These are phyloP conservation scores for Gonapodya prolifera DNA, from an alignment of 192 early-diverging fungal genomes.

Conservation along the genomic window DNA sequence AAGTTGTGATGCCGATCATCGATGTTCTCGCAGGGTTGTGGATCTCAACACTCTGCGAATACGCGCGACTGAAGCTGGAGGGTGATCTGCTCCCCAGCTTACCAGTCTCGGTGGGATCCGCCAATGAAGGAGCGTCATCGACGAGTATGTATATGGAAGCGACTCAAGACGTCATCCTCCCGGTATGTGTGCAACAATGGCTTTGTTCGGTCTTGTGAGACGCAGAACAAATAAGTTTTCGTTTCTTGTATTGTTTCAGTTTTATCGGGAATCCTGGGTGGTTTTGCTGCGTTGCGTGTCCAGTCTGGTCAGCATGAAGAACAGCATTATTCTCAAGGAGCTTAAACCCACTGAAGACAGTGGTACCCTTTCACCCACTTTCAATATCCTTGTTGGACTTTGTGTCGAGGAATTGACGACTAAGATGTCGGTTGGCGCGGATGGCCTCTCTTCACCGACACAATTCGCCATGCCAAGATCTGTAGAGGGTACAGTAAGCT, in stretches of 20 bases:
- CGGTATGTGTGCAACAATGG: slow-evolving; percentile 24
- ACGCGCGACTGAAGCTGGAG: slow-evolving; percentile 28
- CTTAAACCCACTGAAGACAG: slow-evolving; percentile 7
- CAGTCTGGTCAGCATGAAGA: slow-evolving; percentile 27
- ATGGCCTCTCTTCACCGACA: slow-evolving; percentile 6
- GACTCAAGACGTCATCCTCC: slow-evolving; percentile 51
- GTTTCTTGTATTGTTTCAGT: slow-evolving; percentile 13
- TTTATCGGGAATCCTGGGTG: slow-evolving; percentile 41
- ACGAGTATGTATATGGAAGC: slow-evolving; percentile 52
- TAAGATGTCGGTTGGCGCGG: slow-evolving; percentile 11
- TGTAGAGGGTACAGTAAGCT: slow-evolving; percentile 16
- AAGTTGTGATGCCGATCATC: slow-evolving; percentile 45
- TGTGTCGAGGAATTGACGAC: slow-evolving; percentile 46
- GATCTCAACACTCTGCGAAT: slow-evolving; percentile 44
- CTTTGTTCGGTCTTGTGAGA: slow-evolving; percentile 1
- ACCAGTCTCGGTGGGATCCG: background rate
- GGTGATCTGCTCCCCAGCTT: slow-evolving; percentile 3
- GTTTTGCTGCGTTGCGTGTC: slow-evolving; percentile 45
- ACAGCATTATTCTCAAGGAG: slow-evolving; percentile 28
- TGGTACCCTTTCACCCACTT: background rate
- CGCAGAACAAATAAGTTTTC: background rate
- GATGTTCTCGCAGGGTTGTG: slow-evolving; percentile 40
- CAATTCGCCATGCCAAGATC: slow-evolving; percentile 15
- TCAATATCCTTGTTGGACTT: slow-evolving; percentile 54
- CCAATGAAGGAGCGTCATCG: slow-evolving; percentile 13